These are phyloP conservation scores for Mrakia frigida DNA, from an alignment of 768 basidiomycete genomes.

Conservation along the genomic window DNA sequence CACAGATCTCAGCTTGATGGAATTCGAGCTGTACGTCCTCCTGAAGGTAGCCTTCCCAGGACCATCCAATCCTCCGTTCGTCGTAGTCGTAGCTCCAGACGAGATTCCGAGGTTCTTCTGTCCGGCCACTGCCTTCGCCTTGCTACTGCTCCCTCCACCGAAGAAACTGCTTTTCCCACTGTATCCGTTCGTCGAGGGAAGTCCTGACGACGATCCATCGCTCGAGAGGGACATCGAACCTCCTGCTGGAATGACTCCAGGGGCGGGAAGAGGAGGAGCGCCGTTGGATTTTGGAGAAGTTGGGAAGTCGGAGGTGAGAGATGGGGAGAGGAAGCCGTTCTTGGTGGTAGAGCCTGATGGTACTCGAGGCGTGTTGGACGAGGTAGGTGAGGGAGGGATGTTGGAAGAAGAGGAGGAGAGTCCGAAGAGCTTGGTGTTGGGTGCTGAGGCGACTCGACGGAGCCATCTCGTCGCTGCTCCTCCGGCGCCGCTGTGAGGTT, in stretches of 20 bases:
- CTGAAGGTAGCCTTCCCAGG: conserved; percentile 56
- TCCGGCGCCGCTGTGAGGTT: conserved; percentile 25
- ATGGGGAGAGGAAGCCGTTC: conserved; percentile 42
- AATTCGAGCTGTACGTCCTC: conserved; percentile 94
- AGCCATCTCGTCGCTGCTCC: conserved; percentile 72
- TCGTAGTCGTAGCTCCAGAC: conserved; percentile 25
- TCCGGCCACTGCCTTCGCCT: not conserved
- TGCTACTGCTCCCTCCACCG: conserved; percentile 15
- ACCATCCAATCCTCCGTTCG: conserved; percentile 39
- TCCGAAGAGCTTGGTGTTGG: conserved; percentile 85
- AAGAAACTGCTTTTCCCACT: conserved; percentile 13
- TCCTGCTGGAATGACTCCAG: conserved; percentile 27
- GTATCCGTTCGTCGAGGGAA: conserved; percentile 4
- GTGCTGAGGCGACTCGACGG: conserved; percentile 90
- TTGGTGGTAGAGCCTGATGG: conserved; percentile 47
- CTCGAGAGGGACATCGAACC: conserved; percentile 15
- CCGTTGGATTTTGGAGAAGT: conserved; percentile 20
- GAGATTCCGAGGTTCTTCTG: conserved; percentile 4
- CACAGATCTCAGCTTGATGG: conserved; percentile 87
- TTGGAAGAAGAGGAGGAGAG: conserved; percentile 29
- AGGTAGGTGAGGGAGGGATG: conserved; percentile 62
- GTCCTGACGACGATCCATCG: not conserved
- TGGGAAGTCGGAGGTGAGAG: not conserved
- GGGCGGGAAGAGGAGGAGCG: conserved; percentile 36
- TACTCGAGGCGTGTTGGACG: conserved; percentile 48